These are phyloP conservation scores for Escallonia rubra DNA, from an alignment of 129 eudicot species.

Conservation along the genomic window DNA sequence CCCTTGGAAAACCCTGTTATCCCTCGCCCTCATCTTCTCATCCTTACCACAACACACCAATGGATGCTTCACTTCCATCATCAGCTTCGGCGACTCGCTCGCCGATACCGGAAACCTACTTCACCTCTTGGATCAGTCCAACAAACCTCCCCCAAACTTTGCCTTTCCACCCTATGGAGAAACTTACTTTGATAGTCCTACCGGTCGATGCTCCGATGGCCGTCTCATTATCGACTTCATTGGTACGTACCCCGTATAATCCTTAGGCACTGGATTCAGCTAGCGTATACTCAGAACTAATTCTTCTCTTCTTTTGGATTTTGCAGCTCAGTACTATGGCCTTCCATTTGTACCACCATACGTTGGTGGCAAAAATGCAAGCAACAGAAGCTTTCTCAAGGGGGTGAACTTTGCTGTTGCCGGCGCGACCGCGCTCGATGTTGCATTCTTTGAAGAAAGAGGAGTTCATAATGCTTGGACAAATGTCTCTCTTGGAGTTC, in stretches of 20 bases:
- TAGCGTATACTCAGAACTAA: background rate
- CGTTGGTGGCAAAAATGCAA: background rate
- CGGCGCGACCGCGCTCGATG: slow-evolving; percentile 30
- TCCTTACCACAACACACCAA: background rate
- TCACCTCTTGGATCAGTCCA: background rate
- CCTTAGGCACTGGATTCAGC: background rate
- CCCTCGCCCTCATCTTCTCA: too few species aligned
- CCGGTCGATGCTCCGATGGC: slow-evolving; percentile 88
- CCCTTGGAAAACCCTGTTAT: too few species aligned
- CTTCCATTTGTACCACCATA: slow-evolving; percentile 30
- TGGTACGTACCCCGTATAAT: slow-evolving; percentile 27
- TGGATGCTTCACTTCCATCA: slow-evolving; percentile 25
- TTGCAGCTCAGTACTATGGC: slow-evolving; percentile 27
- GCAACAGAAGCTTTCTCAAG: slow-evolving; percentile 17
- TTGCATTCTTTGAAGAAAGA: background rate
- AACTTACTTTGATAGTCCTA: slow-evolving; percentile 54
- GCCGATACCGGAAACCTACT: slow-evolving; percentile 78
- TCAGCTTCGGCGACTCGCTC: slow-evolving; percentile 79
- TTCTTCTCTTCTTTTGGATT: background rate
- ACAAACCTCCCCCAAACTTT: slow-evolving; percentile 37
- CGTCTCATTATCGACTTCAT: slow-evolving; percentile 63
- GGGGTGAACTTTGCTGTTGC: slow-evolving; percentile 36
- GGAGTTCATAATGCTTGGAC: slow-evolving; percentile 7
- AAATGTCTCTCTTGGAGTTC: slow-evolving; percentile 18
- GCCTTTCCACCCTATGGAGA: slow-evolving; percentile 67